Conservation (phyloP, 441 rosid species). For the Populus trichocarpa region DNA sequence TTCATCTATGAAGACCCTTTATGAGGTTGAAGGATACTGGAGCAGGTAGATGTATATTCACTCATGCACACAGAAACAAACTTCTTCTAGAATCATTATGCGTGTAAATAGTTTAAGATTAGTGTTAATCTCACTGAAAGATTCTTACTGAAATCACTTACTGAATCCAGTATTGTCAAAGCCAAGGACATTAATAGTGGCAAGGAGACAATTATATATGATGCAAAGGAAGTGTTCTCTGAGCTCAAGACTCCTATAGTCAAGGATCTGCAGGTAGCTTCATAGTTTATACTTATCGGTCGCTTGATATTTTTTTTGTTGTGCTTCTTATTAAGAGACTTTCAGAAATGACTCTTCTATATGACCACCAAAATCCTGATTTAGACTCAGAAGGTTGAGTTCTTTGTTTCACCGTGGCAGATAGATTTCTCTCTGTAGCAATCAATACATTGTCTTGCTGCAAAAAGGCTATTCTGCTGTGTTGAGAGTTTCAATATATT, state of each 20-base stretch:
- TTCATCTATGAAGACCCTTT: constrained; percentile 39
- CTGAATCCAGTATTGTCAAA: constrained; percentile 44
- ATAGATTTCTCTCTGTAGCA: neutral
- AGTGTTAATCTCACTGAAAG: neutral
- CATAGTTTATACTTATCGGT: neutral
- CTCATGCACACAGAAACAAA: neutral
- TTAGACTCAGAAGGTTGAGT: neutral
- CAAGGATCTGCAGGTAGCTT: constrained; percentile 46
- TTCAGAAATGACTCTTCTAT: neutral
- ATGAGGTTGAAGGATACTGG: constrained; percentile 65
- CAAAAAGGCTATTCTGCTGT: neutral
- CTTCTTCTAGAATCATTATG: too few species aligned
- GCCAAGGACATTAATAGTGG: constrained; percentile 48
- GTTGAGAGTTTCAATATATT: too few species aligned
- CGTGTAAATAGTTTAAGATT: neutral
- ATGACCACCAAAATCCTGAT: neutral
- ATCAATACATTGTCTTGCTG: neutral
- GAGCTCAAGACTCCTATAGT: constrained; percentile 56
- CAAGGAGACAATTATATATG: constrained; percentile 43
- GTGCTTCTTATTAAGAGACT: neutral
- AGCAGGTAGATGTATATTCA: constrained; percentile 34
- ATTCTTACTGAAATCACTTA: neutral
- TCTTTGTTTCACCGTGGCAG: neutral
- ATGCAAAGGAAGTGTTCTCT: constrained; percentile 50
- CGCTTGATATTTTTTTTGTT: neutral